Evolutionary conservation across 2,329 filamentous ascomycete genomes (phyloP).

Genomic region (Pseudogymnoascus sp.): DNA sequence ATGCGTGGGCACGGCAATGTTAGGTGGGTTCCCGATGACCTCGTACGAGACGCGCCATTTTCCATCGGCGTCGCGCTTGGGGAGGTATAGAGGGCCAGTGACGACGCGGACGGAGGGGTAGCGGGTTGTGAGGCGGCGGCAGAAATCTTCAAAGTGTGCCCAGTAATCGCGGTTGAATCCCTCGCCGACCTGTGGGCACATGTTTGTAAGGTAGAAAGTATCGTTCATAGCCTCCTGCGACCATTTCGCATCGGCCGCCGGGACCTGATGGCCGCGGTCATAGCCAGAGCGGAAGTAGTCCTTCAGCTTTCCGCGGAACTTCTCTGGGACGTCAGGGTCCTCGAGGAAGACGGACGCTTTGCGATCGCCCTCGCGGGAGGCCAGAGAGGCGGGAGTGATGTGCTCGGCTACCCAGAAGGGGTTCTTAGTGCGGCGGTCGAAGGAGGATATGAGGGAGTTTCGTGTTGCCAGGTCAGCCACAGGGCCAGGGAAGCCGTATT

Average conservation of each 20-base stretch:
- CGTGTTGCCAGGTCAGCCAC: conserved; percentile 73
- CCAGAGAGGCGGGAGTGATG: conserved; percentile 82
- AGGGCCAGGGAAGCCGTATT: conserved; percentile 89
- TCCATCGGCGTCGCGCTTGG: conserved; percentile 73
- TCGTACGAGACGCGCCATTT: conserved; percentile 97
- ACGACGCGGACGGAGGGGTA: conserved; percentile 89
- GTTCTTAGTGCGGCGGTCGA: conserved; percentile 84
- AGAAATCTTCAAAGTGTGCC: conserved; percentile 98
- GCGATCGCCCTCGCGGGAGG: conserved; percentile 68
- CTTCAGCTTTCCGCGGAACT: conserved; percentile 82
- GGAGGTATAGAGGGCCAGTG: conserved; percentile 89
- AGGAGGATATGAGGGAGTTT: conserved; percentile 73
- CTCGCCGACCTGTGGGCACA: conserved; percentile 97
- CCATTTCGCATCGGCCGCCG: conserved; percentile 94
- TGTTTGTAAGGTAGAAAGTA: conserved; percentile 89
- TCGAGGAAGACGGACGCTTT: conserved; percentile 78
- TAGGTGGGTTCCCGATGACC: conserved; percentile 87
- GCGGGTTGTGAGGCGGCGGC: conserved; percentile 67
- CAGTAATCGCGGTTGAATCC: conserved; percentile 99
- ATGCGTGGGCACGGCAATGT: conserved; percentile 92
- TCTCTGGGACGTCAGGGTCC: conserved; percentile 69
- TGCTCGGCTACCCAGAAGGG: conserved; percentile 94
- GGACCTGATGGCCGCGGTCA: conserved; percentile 94
- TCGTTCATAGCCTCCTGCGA: conserved; percentile 89
- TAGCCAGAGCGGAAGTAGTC: conserved; percentile 96